These are phyloP conservation scores for Beverwykella pulmonaria DNA, from an alignment of 495 filamentous ascomycete genomes.

Conservation along the genomic window DNA sequence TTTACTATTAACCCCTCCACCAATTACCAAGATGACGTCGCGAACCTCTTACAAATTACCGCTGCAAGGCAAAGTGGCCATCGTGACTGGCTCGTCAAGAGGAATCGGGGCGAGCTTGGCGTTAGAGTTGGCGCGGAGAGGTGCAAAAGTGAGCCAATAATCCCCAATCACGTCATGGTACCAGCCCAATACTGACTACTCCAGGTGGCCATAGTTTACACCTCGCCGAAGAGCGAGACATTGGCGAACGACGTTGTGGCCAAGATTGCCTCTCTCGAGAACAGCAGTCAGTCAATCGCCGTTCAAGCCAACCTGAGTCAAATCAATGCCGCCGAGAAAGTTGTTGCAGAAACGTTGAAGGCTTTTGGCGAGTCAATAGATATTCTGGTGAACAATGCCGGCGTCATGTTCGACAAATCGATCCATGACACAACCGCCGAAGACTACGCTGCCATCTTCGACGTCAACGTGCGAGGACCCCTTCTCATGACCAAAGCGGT, in stretches of 20 bases:
- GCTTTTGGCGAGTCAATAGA: constrained; percentile 46
- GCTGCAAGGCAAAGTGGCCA: constrained; percentile 38
- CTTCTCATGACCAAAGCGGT: constrained; percentile 51
- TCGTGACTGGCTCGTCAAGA: constrained; percentile 41
- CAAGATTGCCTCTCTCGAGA: constrained; percentile 43
- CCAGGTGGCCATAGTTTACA: constrained; percentile 52
- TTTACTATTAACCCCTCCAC: too few relatives aligned
- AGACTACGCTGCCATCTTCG: constrained; percentile 46
- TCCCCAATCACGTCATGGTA: neutral
- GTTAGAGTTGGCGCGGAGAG: constrained; percentile 38
- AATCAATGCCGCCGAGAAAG: constrained; percentile 38
- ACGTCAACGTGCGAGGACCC: constrained; percentile 50
- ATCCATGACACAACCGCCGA: constrained; percentile 45
- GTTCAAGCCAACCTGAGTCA: constrained; percentile 47
- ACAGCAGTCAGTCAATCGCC: constrained; percentile 43
- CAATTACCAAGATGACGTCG: too few relatives aligned
- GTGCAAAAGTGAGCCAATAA: constrained; percentile 35
- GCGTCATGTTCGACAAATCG: constrained; percentile 28
- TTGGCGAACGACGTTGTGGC: constrained; percentile 42
- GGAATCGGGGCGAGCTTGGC: constrained; percentile 39
- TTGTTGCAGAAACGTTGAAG: constrained; percentile 38
- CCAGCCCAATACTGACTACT: neutral
- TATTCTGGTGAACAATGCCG: constrained; percentile 48
- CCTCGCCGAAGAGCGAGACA: constrained; percentile 46
- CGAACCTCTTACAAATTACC: neutral